These are phyloP conservation scores for Rhizomucor miehei DNA, from an alignment of 371 early-diverging fungal genomes.

Conservation along the genomic window DNA sequence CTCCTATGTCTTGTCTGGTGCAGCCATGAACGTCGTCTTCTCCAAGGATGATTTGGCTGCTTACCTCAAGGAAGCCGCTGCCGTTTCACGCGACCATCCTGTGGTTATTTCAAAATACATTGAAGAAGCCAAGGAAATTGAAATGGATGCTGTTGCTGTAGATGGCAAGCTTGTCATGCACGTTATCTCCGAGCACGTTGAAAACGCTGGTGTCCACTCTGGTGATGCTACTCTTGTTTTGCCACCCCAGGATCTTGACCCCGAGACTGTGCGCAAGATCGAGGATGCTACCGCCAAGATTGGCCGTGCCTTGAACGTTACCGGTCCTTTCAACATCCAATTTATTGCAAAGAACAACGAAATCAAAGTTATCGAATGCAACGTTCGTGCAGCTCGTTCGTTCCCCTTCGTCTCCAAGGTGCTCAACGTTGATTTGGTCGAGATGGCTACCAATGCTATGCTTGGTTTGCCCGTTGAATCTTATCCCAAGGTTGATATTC, in stretches of 20 bases:
- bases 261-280: slow-evolving; percentile 84
- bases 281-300: slow-evolving; percentile 86
- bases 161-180: slow-evolving; percentile 88
- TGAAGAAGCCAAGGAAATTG: slow-evolving; percentile 94
- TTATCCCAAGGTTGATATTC: slow-evolving; percentile 62
- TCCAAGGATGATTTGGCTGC: slow-evolving; percentile 73
- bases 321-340: slow-evolving; percentile 98
- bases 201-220: slow-evolving; percentile 97
- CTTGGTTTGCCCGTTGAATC: slow-evolving; percentile 69
- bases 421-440: slow-evolving; percentile 85
- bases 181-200: slow-evolving; percentile 92
- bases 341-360: slow-evolving; percentile 94
- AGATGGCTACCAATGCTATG: slow-evolving; percentile 93
- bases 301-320: slow-evolving; percentile 86
- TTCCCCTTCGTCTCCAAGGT: slow-evolving; percentile 97
- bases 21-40: slow-evolving; percentile 95
- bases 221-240: slow-evolving; percentile 95
- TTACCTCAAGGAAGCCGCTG: slow-evolving; percentile 82
- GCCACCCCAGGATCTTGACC: slow-evolving; percentile 90
- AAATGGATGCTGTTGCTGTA: slow-evolving; percentile 92
- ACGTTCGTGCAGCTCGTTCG: slow-evolving; percentile 92
- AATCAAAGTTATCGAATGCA: slow-evolving; percentile 97
- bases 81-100: slow-evolving; percentile 89
- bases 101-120: slow-evolving; percentile 96
- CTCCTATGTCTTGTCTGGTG: slow-evolving; percentile 94